Percentiles rank a stretch among this genome's conserved stretches.
phyloP scores from a whole-genome alignment of 2,329 filamentous ascomycete genomes.

The Dryadomyces sulphureus region DNA sequence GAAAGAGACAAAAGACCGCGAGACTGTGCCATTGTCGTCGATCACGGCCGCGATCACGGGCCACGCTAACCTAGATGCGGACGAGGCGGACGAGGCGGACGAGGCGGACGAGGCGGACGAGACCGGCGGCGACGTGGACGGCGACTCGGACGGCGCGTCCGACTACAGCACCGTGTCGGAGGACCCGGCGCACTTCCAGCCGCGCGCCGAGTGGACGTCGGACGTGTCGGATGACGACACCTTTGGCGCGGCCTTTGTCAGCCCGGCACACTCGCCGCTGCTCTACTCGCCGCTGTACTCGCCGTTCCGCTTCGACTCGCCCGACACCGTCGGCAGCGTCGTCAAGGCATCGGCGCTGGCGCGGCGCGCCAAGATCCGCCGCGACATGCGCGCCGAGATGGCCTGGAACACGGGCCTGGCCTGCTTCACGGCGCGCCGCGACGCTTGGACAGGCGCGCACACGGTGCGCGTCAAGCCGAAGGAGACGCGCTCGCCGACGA shows the following conservation, averaged over 20 bases:
- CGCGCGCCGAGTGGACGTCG: slow-evolving; percentile 41
- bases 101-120: neutral
- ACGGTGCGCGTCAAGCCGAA: slow-evolving; percentile 39
- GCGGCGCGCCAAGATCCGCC: slow-evolving; percentile 40
- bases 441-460: slow-evolving; percentile 74
- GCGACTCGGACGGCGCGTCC: slow-evolving; percentile 30
- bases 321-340: slow-evolving; percentile 28
- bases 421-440: slow-evolving; percentile 62
- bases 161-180: slow-evolving; percentile 44
- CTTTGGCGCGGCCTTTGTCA: slow-evolving; percentile 1
- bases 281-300: slow-evolving; percentile 17
- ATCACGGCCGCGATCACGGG: neutral
- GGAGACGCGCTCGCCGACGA: slow-evolving; percentile 21
- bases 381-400: slow-evolving; percentile 47
- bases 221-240: slow-evolving; percentile 38
- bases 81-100: slow-evolving; percentile 12
- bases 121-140: slow-evolving; percentile 20
- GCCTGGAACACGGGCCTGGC: slow-evolving; percentile 68
- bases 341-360: slow-evolving; percentile 28
- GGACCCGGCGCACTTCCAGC: slow-evolving; percentile 32
- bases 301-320: slow-evolving; percentile 36
- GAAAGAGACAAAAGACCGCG: neutral
- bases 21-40: neutral
- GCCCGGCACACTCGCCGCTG: neutral
- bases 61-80: neutral